These are phyloP conservation scores for Raffaelea albimanens DNA, from an alignment of 2,329 filamentous ascomycete species.

Conservation along the genomic window DNA sequence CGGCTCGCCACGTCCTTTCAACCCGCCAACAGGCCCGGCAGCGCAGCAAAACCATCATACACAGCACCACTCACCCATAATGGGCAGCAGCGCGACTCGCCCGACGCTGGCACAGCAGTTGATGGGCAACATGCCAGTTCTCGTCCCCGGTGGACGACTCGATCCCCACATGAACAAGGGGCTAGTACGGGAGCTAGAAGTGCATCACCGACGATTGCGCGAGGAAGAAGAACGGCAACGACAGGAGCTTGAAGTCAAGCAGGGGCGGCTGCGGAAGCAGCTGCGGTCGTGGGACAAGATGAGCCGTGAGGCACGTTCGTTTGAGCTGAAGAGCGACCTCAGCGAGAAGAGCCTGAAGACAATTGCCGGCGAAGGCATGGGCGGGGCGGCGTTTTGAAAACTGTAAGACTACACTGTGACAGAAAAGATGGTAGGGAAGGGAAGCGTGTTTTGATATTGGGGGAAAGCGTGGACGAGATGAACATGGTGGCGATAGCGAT, in stretches of 20 bases:
- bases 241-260: constrained; percentile 40
- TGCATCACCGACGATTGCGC: constrained; percentile 42
- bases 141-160: constrained; percentile 43
- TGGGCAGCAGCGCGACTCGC: background rate
- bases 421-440: background rate
- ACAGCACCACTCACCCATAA: background rate
- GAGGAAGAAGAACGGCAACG: constrained; percentile 50
- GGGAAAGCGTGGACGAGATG: too few species aligned
- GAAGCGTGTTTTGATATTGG: too few species aligned
- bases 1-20: constrained; percentile 39
- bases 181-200: constrained; percentile 43
- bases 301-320: constrained; percentile 42
- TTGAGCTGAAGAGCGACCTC: constrained; percentile 46
- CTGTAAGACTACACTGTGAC: background rate
- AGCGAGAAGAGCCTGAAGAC: constrained; percentile 48
- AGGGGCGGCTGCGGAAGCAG: constrained; percentile 44
- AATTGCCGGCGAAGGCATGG: constrained; percentile 44
- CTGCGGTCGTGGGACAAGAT: constrained; percentile 44
- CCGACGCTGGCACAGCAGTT: constrained; percentile 42
- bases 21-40: constrained; percentile 46
- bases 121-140: constrained; percentile 39
- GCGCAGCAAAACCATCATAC: constrained; percentile 24
- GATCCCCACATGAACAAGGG: constrained; percentile 38
- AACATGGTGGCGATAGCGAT: too few species aligned
- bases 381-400: constrained; percentile 42